A percentile compares a stretch with the other conserved stretches of the same genome.
These are phyloP conservation scores for Pseudocercospora crystallina DNA, from an alignment of 2,329 filamentous ascomycete species.

Conservation along the genomic window DNA sequence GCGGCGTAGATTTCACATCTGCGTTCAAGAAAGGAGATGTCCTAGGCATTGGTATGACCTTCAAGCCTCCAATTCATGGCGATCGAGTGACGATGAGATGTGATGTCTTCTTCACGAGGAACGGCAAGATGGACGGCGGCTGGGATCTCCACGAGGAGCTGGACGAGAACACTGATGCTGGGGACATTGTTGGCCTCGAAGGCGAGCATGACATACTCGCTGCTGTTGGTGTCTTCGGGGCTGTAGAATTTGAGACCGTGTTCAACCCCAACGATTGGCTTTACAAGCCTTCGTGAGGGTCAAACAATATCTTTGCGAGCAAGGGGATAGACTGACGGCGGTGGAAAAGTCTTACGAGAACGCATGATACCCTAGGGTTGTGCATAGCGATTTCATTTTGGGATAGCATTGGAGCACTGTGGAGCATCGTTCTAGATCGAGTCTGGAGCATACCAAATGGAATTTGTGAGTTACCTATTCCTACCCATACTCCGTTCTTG, in stretches of 20 bases:
- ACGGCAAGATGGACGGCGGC: conserved; percentile 58
- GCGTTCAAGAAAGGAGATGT: conserved; percentile 66
- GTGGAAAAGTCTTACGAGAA: too few species aligned
- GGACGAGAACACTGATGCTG: conserved; percentile 61
- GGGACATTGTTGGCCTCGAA: conserved; percentile 64
- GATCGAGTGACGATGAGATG: conserved; percentile 44
- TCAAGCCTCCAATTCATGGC: conserved; percentile 38
- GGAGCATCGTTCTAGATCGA: too few species aligned
- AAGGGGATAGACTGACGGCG: too few species aligned
- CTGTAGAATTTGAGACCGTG: conserved; percentile 64
- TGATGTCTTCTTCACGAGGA: conserved; percentile 68
- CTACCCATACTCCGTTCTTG: too few species aligned
- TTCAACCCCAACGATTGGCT: conserved; percentile 35
- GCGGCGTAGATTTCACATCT: conserved; percentile 66
- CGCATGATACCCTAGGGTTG: too few species aligned
- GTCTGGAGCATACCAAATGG: too few species aligned
- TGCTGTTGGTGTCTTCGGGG: conserved; percentile 69
- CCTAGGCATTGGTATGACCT: conserved; percentile 70
- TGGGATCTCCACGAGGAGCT: conserved; percentile 77
- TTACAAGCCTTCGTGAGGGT: conserved; percentile 18
- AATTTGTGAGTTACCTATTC: too few species aligned
- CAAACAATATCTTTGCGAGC: too few species aligned
- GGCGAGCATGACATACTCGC: conserved; percentile 65
- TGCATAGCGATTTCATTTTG: too few species aligned
- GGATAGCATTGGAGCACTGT: too few species aligned